phyloP scores from a whole-genome alignment of 345 rosid genomes.

The Camelina laxa region DNA sequence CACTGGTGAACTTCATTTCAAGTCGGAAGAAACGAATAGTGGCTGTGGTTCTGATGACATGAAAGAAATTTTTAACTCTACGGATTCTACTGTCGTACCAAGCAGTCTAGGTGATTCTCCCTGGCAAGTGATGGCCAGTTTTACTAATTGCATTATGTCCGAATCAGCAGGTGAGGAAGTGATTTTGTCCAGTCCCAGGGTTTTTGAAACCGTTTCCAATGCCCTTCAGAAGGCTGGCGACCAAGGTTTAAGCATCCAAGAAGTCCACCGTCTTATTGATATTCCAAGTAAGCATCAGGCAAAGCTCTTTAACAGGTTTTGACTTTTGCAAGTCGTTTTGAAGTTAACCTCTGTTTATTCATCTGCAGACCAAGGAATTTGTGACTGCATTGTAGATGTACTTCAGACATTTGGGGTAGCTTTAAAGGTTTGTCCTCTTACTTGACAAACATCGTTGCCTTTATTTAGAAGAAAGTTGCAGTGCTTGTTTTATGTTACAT shows the following conservation, averaged over 20 bases:
- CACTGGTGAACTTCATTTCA: slow-evolving; percentile 45
- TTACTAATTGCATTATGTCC: slow-evolving; percentile 52
- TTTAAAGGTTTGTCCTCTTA: slow-evolving; percentile 64
- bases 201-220: slow-evolving; percentile 58
- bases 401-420: slow-evolving; percentile 85
- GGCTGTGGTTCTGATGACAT: slow-evolving; percentile 44
- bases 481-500: slow-evolving; percentile 1
- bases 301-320: neutral
- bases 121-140: slow-evolving; percentile 83
- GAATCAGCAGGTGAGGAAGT: slow-evolving; percentile 45
- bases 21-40: slow-evolving; percentile 40
- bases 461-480: slow-evolving; percentile 8
- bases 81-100: slow-evolving; percentile 46
- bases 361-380: slow-evolving; percentile 55
- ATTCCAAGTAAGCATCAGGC: slow-evolving; percentile 47
- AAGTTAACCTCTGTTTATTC: slow-evolving; percentile 34
- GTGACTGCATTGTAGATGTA: slow-evolving; percentile 61
- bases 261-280: slow-evolving; percentile 55
- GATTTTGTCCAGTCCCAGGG: slow-evolving; percentile 51
- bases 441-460: slow-evolving; percentile 10
- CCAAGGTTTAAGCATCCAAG: slow-evolving; percentile 81
- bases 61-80: slow-evolving; percentile 50
- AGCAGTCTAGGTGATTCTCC: slow-evolving; percentile 51
- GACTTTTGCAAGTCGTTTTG: neutral
- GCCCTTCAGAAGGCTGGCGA: slow-evolving; percentile 92